Base-by-base conservation (phyloP, 2,329 filamentous ascomycete species). In the Ophiostoma sp. region DNA sequence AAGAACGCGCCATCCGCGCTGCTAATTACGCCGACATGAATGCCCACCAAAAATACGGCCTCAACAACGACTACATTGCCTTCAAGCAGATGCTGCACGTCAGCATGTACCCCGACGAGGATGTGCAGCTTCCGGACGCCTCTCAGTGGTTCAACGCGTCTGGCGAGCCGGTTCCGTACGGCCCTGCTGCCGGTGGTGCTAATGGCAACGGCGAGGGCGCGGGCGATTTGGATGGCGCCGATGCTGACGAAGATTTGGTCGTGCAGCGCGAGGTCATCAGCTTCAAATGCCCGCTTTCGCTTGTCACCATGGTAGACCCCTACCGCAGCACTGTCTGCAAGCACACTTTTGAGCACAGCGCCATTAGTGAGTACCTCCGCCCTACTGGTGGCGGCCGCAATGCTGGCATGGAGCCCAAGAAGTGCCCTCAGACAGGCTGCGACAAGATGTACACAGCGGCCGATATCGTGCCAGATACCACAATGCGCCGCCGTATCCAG, bases 271-370 rank as follows among this genome's bases (percentile, higher is more conserved):
- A 90, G 75, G 87, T 86, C 4, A 85, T 90, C 70, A 91, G 88
- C 79, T 87, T 91, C 42, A 90, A 88, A 77, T 95, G 92, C 78
- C 91, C 92, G 0, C 80, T 95, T 25, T 92, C 91, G 0, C 83
- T 94, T 76, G 84, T 84, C 70, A 83, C 87, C 61, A 90, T 93
- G 83, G 82, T 84, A 57, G 86, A 93, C 70, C 92, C 92, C 0
- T 89, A 88, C 78, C 92, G 88, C 72, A 92, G 88, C 77, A 82
- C 79, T 17, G 87, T 88, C 76, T 95, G 92, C 83, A 89, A 88
- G 72, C 92, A 95, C 80, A 90, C 87, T 0, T 95, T 93, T 79
- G 91, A 95, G 78, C 91, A 88, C 80, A 78, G 80, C 1, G 88
- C 89, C 0, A 90, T 95, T 52, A 73, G 88, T 31, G 86, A 89